These are phyloP conservation scores for Pseudocercospora musae DNA, from an alignment of 2,329 filamentous ascomycete species.

Conservation along the genomic window DNA sequence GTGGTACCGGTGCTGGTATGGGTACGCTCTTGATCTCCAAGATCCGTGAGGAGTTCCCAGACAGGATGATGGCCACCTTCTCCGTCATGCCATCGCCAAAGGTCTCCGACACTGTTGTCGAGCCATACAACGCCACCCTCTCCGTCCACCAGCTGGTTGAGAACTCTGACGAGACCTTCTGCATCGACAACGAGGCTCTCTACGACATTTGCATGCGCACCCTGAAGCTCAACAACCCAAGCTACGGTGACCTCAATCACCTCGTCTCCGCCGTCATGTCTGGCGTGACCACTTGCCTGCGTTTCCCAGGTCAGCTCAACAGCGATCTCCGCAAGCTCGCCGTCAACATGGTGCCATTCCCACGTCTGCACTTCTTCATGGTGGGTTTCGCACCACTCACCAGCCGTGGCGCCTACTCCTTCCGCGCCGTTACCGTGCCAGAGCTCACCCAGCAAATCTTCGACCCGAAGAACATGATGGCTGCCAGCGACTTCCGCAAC, in stretches of 20 bases:
- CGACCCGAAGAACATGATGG: constrained; percentile 99
- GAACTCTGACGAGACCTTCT: constrained; percentile 99
- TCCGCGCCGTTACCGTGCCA: constrained; percentile 95
- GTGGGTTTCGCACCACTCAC: constrained; percentile 98
- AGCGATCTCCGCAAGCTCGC: constrained; percentile 99
- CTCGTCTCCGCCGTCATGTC: constrained; percentile 99
- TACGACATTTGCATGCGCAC: constrained; percentile 99
- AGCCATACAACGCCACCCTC: constrained; percentile 99
- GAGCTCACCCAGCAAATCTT: constrained; percentile 99
- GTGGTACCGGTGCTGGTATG: constrained; percentile 99
- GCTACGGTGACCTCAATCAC: constrained; percentile 99
- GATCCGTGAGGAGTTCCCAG: constrained; percentile 99
- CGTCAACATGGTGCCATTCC: constrained; percentile 99
- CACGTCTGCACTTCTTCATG: constrained; percentile 99
- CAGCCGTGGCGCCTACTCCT: constrained; percentile 84
- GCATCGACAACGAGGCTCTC: constrained; percentile 99
- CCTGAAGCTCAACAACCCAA: constrained; percentile 96
- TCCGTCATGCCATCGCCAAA: constrained; percentile 98
- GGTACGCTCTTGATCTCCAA: constrained; percentile 99
- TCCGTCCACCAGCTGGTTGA: constrained; percentile 98
- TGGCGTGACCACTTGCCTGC: constrained; percentile 95
- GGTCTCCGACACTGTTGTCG: constrained; percentile 98
- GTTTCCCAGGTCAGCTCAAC: constrained; percentile 99
- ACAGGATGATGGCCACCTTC: constrained; percentile 99
- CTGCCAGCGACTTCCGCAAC: constrained; percentile 99